Evolutionary conservation across 176 grass and related monocot species (phyloP), one percentile per base, ranked within the genome.

Genomic region (Puya raimondii): DNA sequence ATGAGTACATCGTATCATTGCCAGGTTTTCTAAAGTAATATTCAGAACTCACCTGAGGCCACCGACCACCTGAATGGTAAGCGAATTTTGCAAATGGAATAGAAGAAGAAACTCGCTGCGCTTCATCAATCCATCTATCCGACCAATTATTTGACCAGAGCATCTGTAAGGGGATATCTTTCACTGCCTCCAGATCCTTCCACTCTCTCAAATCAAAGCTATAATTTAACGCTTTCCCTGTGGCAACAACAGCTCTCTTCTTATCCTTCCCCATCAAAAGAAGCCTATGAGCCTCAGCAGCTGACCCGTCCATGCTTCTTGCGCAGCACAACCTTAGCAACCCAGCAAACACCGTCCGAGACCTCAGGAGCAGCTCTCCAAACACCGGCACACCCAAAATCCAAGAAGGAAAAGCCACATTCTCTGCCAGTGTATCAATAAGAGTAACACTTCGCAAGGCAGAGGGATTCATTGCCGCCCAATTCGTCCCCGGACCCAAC

Each of bases 81-180:
- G 76, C 18, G 54, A 91, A 91, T 65, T 82, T 91, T 66, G 85
- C 82, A 0, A 64, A 73, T 0, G 85, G 82, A 53, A 85, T n/a
- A 6, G 85, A 82, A 54, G 59, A 63, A 4, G 33, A 77, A 69
- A 81, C 74, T 66, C 57, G 83, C 78, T 81, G 90, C 7, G 82
- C 87, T 70, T 91, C 87, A 50, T 96, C 82, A 65, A 96, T 96
- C 91, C 91, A 96, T 74, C 57, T 83, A 64, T 96, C 88, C 0
- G 91, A 86, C 91, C 91, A 96, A 63, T 78, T 74, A 59, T 86
- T 89, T 2, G 91, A 96, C 91, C 91, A 96, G 3, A 96, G 61
- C 65, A 91, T 49, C 73, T 85, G 76, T 76, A 91, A 50, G 1
- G 91, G 82, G 70, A 88, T 48, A 17, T 53, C 70, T 68, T 70